Evolutionary conservation across 106 monocot species (phyloP).

Genomic region (Platanthera zijinensis): DNA sequence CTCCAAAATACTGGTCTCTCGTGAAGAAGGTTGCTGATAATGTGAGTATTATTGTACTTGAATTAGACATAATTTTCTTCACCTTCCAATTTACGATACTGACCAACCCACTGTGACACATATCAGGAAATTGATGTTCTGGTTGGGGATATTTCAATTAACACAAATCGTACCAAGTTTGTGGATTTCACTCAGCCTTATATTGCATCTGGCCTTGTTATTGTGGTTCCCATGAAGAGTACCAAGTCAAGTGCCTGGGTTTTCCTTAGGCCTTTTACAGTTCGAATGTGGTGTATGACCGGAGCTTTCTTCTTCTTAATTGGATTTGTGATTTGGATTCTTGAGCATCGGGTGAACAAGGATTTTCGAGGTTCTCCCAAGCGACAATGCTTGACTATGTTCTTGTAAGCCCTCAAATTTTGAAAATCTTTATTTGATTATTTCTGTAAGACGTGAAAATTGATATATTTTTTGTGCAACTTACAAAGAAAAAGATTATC

Average conservation of each 20-base stretch:
- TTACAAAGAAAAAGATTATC: too few species aligned
- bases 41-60: slow-evolving; percentile 19
- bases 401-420: slow-evolving; percentile 28
- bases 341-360: slow-evolving; percentile 58
- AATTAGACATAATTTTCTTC: background rate
- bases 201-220: slow-evolving; percentile 35
- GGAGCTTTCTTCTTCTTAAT: slow-evolving; percentile 54
- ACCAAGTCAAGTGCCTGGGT: slow-evolving; percentile 48
- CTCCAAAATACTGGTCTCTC: slow-evolving; percentile 50
- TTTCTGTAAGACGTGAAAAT: background rate
- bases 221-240: slow-evolving; percentile 30
- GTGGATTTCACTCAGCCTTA: slow-evolving; percentile 81
- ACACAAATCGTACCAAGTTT: slow-evolving; percentile 37
- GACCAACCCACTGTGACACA: background rate
- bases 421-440: background rate
- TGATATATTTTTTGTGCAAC: background rate
- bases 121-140: slow-evolving; percentile 42
- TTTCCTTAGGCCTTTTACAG: slow-evolving; percentile 61
- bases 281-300: slow-evolving; percentile 50
- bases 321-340: slow-evolving; percentile 59
- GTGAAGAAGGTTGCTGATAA: slow-evolving; percentile 39
- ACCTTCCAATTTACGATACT: background rate
- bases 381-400: slow-evolving; percentile 40
- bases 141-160: slow-evolving; percentile 47
- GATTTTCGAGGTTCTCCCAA: slow-evolving; percentile 64